phyloP scores from a whole-genome alignment of 73 alveolate species.

The Symbiodinium natans region DNA sequence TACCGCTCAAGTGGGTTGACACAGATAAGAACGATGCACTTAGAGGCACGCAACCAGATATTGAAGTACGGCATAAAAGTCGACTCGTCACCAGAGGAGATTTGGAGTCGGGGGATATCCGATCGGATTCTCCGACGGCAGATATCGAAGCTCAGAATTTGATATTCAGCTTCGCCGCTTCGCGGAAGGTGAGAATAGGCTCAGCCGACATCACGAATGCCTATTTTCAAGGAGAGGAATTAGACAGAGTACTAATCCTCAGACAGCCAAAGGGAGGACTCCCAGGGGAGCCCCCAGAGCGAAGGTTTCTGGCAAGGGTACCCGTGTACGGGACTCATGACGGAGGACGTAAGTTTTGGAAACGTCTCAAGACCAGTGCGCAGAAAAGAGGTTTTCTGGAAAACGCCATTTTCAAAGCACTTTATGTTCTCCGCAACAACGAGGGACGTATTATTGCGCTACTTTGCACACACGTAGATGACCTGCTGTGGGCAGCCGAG shows the following conservation, averaged over 20 bases:
- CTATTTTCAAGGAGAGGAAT: background rate
- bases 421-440: too few species aligned
- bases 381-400: background rate
- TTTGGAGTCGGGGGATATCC: background rate
- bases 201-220: background rate
- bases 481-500: background rate
- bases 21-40: background rate
- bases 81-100: background rate
- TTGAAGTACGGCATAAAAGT: background rate
- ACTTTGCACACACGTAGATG: background rate
- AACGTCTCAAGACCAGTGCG: background rate
- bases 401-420: background rate
- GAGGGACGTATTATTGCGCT: background rate
- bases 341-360: background rate
- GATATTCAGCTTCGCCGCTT: background rate
- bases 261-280: slow-evolving; percentile 3
- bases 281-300: background rate
- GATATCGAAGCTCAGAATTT: background rate
- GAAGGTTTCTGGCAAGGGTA: background rate
- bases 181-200: background rate
- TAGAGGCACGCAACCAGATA: background rate
- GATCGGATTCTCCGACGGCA: slow-evolving; percentile 19
- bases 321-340: background rate
- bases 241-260: background rate
- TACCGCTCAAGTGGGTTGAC: background rate